Conservation (phyloP, 148 eudicot genomes). For the Spergularia marina region DNA sequence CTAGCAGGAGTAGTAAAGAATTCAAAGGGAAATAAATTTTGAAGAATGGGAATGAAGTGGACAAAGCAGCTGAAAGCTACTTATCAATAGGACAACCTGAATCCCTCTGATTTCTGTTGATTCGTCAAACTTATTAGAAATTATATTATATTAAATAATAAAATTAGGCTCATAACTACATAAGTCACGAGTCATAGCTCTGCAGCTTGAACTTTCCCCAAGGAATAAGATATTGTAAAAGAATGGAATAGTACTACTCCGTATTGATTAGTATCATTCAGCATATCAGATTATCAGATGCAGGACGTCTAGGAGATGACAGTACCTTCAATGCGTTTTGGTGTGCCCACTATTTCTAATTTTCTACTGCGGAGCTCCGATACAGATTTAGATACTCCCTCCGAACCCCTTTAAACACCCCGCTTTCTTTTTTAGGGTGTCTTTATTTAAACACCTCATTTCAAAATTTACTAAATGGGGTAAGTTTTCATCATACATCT, state of each 20-base stretch:
- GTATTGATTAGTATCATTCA: not conserved
- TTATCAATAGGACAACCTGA: not conserved
- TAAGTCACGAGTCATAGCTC: not conserved
- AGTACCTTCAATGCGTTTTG: not conserved
- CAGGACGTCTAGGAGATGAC: constrained; percentile 13
- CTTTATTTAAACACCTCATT: no score
- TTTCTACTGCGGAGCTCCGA: no score
- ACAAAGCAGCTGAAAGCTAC: constrained; percentile 10
- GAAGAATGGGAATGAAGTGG: constrained; percentile 10
- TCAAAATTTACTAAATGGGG: no score
- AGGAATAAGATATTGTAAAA: not conserved
- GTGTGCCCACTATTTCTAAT: not conserved
- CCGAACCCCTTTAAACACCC: no score
- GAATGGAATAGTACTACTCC: not conserved
- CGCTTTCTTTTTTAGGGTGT: no score
- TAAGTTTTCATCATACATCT: no score
- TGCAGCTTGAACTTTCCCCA: not conserved
- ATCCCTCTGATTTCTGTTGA: constrained; percentile 2
- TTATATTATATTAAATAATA: not conserved
- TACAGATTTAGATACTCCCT: no score
- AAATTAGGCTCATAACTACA: not conserved
- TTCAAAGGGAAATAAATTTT: not conserved
- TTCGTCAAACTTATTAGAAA: not conserved
- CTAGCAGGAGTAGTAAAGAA: not conserved
- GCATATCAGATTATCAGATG: not conserved